Base-by-base conservation (phyloP, 352 stramenopile species). In the Stephanocyclus meneghinianus region DNA sequence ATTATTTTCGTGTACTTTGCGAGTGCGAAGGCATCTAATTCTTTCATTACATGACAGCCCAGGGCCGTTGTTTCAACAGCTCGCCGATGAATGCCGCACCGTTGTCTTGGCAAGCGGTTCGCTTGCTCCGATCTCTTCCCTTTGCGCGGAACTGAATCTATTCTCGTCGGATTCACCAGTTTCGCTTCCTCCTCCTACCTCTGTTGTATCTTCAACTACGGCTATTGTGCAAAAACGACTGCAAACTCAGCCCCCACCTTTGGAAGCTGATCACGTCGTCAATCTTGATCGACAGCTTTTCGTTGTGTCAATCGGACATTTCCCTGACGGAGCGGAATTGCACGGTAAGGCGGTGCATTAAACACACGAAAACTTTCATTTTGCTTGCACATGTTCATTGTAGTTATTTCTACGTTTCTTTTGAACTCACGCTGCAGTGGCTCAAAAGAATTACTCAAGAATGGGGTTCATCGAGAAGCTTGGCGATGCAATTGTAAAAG, bases 241-340 rank as follows among this genome's bases (percentile, higher is more conserved):
- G 10, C 87, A 93, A 51, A 78, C 70, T 61, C 73, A 85, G 50
- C 87, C 87, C 6, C 78, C 55, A 65, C 87, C 87, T 48, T 60
- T 93, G 0, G 84, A 93, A 71, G 87, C 87, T 11, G 77, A 88
- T 47, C 87, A 93, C 71, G 84, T 93, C 21, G 64, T 93, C 7
- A 72, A 91, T 76, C 73, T 93, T 18, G 45, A 85, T 42, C 90
- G 87, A 51, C 87, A 93, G 71, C 78, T 93, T 4, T 80, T 87
- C 44, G 80, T 82, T 73, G 67, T 89, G 2, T 80, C 62, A n/a
- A 87, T 91, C 40, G 87, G 87, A 44, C 63, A 89, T 61, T 90
- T 91, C 63, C 78, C 81, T n/a, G 69, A 83, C 45, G 67, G 67
- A 21, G 67, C 26, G 10, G 40, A 74, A 35, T 29, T 66, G 1